These are phyloP conservation scores for Primulina tabacum DNA, from an alignment of 257 asterid genomes.

Conservation along the genomic window DNA sequence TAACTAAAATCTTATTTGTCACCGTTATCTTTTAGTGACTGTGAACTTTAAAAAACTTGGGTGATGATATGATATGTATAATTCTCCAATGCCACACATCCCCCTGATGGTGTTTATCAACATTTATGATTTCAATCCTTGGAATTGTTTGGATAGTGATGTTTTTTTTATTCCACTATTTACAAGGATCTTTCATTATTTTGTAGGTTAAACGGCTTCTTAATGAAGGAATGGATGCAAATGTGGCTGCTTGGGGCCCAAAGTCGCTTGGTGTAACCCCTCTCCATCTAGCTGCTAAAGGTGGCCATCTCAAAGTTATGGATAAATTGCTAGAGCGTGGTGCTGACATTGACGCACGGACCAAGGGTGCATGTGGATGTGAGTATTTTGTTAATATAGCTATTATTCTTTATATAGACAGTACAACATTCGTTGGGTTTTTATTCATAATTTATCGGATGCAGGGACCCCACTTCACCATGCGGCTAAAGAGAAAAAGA, in stretches of 20 bases:
- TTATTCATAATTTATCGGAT: slow-evolving; percentile 7
- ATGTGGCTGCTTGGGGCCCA: slow-evolving; percentile 91
- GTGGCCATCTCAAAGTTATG: slow-evolving; percentile 90
- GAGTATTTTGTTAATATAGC: slow-evolving; percentile 28
- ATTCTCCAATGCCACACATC: not conserved
- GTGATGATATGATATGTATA: not conserved
- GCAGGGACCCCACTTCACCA: slow-evolving; percentile 98
- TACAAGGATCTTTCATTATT: not conserved
- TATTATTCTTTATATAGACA: not conserved
- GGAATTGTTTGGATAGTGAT: too few relatives aligned
- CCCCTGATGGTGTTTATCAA: not conserved
- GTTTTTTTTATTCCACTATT: too few relatives aligned
- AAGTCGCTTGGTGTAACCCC: slow-evolving; percentile 91
- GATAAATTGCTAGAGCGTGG: slow-evolving; percentile 82
- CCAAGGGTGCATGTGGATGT: slow-evolving; percentile 98
- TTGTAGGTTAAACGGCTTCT: slow-evolving; percentile 83
- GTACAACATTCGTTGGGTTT: slow-evolving; percentile 7
- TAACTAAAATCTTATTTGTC: too few relatives aligned
- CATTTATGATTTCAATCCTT: not conserved
- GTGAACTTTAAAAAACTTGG: too few relatives aligned
- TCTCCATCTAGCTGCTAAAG: slow-evolving; percentile 97
- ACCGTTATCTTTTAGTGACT: too few relatives aligned
- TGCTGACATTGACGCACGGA: slow-evolving; percentile 93
- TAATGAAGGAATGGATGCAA: slow-evolving; percentile 78
- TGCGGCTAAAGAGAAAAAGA: slow-evolving; percentile 92